phyloP scores from a whole-genome alignment of 306 rosid genomes.

The Lathyrus sativus region DNA sequence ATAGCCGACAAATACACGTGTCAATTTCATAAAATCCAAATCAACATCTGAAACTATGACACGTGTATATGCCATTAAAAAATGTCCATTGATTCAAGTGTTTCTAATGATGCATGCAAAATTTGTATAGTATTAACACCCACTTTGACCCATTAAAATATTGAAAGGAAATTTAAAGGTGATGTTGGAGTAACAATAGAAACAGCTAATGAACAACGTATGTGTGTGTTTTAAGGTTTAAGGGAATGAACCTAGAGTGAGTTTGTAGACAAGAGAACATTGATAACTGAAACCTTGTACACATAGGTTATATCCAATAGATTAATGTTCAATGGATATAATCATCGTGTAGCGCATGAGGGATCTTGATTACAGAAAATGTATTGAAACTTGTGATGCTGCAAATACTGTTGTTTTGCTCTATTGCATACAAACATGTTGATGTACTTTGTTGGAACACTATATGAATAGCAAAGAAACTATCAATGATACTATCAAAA shows the following conservation, averaged over 20 bases:
- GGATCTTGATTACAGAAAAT: conserved; percentile 39
- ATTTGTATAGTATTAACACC: not conserved
- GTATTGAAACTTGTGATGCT: conserved; percentile 45
- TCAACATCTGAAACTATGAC: conserved; percentile 18
- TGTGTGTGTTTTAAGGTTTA: conserved; percentile 15
- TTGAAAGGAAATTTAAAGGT: conserved; percentile 17
- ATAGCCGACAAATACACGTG: conserved; percentile 62
- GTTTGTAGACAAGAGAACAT: conserved; percentile 43
- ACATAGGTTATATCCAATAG: conserved; percentile 41
- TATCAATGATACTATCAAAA: conserved; percentile 26
- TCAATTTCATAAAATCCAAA: conserved; percentile 31
- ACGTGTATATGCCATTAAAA: not conserved
- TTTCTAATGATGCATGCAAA: conserved; percentile 17
- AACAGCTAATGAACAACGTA: conserved; percentile 47
- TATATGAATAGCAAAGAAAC: conserved; percentile 30
- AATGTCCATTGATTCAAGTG: not conserved
- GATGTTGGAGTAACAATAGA: conserved; percentile 23
- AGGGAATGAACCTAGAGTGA: conserved; percentile 43
- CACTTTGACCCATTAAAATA: not conserved
- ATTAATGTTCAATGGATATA: conserved; percentile 63
- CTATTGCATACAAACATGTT: conserved; percentile 41
- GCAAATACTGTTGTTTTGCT: conserved; percentile 33
- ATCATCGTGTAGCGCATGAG: conserved; percentile 59
- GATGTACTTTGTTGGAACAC: conserved; percentile 40
- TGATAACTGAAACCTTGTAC: conserved; percentile 47